A percentile compares a stretch with the other conserved stretches of the same genome.
phyloP scores from a whole-genome alignment of 2,329 filamentous ascomycete species.

The Monilinia fructicola region DNA sequence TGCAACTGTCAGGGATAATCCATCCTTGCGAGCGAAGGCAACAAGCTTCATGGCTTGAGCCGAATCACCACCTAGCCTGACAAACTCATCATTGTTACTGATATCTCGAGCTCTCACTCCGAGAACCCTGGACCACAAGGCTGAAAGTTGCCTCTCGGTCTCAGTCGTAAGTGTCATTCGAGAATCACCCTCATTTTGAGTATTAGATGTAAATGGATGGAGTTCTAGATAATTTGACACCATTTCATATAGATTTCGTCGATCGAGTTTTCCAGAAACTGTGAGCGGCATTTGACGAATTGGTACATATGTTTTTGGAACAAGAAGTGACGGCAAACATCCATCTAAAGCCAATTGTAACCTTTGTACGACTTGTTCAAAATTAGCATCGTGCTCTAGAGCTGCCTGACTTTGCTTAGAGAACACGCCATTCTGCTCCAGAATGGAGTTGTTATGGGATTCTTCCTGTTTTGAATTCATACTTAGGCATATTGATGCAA shows the following conservation, averaged over 20 bases:
- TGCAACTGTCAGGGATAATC: conserved; percentile 43
- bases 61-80: conserved; percentile 42
- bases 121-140: conserved; percentile 23
- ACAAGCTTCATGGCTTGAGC: conserved; percentile 46
- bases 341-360: neutral
- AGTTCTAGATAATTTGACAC: neutral
- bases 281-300: conserved; percentile 37
- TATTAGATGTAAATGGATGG: neutral
- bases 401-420: neutral
- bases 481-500: neutral
- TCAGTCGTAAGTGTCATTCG: neutral
- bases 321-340: conserved; percentile 37
- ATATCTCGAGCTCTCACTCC: conserved; percentile 26
- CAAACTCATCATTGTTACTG: conserved; percentile 42
- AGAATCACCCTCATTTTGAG: neutral
- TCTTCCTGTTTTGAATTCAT: neutral
- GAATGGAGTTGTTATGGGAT: neutral
- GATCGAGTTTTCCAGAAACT: conserved; percentile 40
- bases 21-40: conserved; percentile 36
- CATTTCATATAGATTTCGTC: conserved; percentile 40
- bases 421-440: neutral
- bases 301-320: conserved; percentile 39
- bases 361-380: neutral
- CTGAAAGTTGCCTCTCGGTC: conserved; percentile 21
- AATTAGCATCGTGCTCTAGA: neutral